Evolutionary conservation across 805 yeast genomes (phyloP).

Genomic region (Helenozyma rhizophorensis): DNA sequence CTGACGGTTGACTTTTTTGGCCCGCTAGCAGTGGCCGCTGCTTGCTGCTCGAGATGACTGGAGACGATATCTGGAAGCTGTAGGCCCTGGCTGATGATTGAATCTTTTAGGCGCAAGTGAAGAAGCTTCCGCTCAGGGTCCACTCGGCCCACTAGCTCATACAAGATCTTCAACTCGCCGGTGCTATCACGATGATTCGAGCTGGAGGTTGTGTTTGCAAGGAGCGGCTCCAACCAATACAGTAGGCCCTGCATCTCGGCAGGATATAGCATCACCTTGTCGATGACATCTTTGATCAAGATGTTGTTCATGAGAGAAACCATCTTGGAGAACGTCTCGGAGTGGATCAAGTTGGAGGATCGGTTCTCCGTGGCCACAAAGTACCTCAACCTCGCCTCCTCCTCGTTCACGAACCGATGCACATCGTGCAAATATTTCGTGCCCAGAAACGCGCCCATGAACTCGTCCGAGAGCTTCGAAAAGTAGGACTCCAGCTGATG

Average conservation of each 20-base stretch:
- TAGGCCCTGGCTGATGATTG: conserved; percentile 45
- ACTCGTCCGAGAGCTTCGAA: conserved; percentile 39
- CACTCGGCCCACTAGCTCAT: conserved; percentile 48
- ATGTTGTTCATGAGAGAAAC: conserved; percentile 54
- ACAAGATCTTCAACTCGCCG: conserved; percentile 44
- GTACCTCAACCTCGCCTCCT: conserved; percentile 47
- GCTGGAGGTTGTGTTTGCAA: conserved; percentile 9
- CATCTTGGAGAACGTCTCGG: conserved; percentile 49
- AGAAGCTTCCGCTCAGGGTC: conserved; percentile 50
- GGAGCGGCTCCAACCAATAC: conserved; percentile 50
- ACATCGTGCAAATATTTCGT: conserved; percentile 51
- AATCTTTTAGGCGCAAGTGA: conserved; percentile 42
- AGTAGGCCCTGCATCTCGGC: conserved; percentile 53
- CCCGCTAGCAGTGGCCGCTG: conserved; percentile 4
- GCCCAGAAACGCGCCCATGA: conserved; percentile 42
- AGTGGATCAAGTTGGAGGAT: conserved; percentile 31
- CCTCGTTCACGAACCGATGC: conserved; percentile 54
- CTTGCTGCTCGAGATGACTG: conserved; percentile 7
- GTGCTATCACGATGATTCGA: conserved; percentile 13
- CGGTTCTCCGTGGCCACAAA: no score
- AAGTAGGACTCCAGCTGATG: conserved; percentile 55
- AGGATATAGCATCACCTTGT: conserved; percentile 44
- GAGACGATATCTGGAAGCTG: conserved; percentile 26
- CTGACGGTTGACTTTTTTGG: conserved; percentile 7
- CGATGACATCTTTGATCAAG: conserved; percentile 54